Base-by-base conservation (phyloP, 305 asterid species). In the Fraxinus baroniana region DNA sequence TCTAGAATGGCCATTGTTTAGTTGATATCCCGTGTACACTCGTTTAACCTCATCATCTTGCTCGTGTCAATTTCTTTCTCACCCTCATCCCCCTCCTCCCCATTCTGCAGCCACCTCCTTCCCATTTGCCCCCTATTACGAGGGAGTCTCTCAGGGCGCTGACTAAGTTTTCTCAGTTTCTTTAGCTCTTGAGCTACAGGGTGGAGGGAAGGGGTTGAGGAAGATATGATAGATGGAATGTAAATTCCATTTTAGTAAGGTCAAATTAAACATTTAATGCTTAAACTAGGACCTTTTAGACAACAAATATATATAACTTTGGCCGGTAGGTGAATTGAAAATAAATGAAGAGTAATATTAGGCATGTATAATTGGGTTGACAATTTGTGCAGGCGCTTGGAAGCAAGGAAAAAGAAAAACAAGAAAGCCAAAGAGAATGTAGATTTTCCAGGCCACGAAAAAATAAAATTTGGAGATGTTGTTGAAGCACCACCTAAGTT, bases 401-500 rank as follows among this genome's bases (percentile, higher is more conserved):
- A 89, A 80, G 97, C 87, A 35, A 92, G 88, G 85, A 96, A 93
- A 89, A 93, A 93, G 89, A 96, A 94, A 87, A 87, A 86, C 78
- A 91, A 91, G 74, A 84, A 72, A 62, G 79, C 60, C 66, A 87
- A 36, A 20, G 94, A 88, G 52, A 86, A 89, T 28, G 33, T 72
- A 52, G 93, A 87, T 36, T 96, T 91, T 78, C 92, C 84, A 10
- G 92, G 92, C 78, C 91, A 55, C 8, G 99, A 96, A 80, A 52
- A 88, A 68, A 90, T 96, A 55, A 90, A 87, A 81, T 96, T 96
- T 80, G 99, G 99, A 71, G 99, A 96, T 20, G 88, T 96, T 57
- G 98, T 96, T 71, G 76, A 84, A 89, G 99, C 98, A 36, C 99
- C 99, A 12, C 99, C 97, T 0, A 96, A 96, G 91, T 86, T 95